phyloP scores from a whole-genome alignment of 2,329 filamentous ascomycete genomes.

The Xylaria sp. region DNA sequence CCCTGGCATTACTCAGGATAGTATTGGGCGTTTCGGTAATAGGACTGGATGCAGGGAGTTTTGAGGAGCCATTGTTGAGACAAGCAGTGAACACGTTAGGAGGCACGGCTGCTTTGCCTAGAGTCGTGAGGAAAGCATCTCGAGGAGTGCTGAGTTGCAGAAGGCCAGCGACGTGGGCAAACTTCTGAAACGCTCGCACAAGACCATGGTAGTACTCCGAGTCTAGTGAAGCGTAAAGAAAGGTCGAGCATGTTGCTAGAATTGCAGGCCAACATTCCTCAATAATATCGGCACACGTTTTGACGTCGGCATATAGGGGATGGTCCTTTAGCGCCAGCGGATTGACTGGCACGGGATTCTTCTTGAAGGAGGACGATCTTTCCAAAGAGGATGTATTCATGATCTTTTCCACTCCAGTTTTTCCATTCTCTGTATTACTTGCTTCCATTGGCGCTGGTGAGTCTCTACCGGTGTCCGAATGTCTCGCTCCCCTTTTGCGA shows the following conservation, averaged over 20 bases:
- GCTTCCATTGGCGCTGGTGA: slow-evolving; percentile 56
- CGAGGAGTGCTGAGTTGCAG: slow-evolving; percentile 85
- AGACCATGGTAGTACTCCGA: slow-evolving; percentile 93
- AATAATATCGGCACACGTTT: slow-evolving; percentile 82
- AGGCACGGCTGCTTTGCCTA: slow-evolving; percentile 93
- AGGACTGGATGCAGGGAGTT: slow-evolving; percentile 58
- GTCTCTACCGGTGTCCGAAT: slow-evolving; percentile 55
- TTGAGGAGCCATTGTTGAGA: slow-evolving; percentile 60
- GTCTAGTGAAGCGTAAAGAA: slow-evolving; percentile 90
- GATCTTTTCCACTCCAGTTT: slow-evolving; percentile 47
- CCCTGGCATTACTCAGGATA: slow-evolving; percentile 77
- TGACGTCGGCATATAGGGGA: slow-evolving; percentile 75
- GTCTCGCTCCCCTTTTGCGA: slow-evolving; percentile 61
- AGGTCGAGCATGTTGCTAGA: slow-evolving; percentile 93
- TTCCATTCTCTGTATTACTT: slow-evolving; percentile 49
- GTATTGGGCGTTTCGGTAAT: slow-evolving; percentile 63
- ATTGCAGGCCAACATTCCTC: slow-evolving; percentile 96
- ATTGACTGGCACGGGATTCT: slow-evolving; percentile 83
- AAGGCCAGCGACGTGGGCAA: slow-evolving; percentile 93
- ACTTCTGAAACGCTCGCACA: slow-evolving; percentile 92
- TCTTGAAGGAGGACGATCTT: slow-evolving; percentile 75
- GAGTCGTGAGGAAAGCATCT: slow-evolving; percentile 92
- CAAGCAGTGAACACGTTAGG: slow-evolving; percentile 76
- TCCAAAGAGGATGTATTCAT: slow-evolving; percentile 56
- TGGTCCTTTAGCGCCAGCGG: slow-evolving; percentile 81